A percentile compares a stretch with the other conserved stretches of the same genome.
phyloP scores from a whole-genome alignment of 2,329 filamentous ascomycete species.

The Mycocentrospora acerina region DNA sequence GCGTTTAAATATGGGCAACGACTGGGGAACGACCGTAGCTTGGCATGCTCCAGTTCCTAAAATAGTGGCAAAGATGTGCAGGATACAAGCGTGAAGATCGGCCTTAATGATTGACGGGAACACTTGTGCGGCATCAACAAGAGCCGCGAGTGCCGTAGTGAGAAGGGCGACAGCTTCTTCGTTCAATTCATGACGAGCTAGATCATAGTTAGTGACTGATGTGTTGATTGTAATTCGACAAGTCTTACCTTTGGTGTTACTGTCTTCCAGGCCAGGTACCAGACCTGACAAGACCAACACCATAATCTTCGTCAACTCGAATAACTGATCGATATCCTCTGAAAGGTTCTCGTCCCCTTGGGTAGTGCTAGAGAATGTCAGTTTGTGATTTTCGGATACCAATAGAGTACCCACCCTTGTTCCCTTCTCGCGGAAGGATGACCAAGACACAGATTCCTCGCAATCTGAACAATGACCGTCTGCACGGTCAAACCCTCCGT shows the following conservation, averaged over 20 bases:
- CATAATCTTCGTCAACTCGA: slow-evolving; percentile 94
- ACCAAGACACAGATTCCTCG: slow-evolving; percentile 81
- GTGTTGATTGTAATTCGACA: background rate
- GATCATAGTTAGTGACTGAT: slow-evolving; percentile 39
- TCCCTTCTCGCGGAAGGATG: slow-evolving; percentile 83
- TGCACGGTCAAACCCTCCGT: slow-evolving; percentile 90
- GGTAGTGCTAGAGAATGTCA: slow-evolving; percentile 24
- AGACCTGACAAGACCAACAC: slow-evolving; percentile 87
- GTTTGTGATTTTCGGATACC: background rate
- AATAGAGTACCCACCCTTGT: slow-evolving; percentile 51
- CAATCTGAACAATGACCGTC: slow-evolving; percentile 89
- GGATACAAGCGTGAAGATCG: slow-evolving; percentile 91
- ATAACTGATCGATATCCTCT: slow-evolving; percentile 96
- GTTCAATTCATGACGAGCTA: slow-evolving; percentile 74
- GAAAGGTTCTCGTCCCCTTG: slow-evolving; percentile 72
- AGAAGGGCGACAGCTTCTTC: slow-evolving; percentile 85
- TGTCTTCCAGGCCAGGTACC: slow-evolving; percentile 76
- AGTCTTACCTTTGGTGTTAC: slow-evolving; percentile 36
- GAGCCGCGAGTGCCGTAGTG: slow-evolving; percentile 75
- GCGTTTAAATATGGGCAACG: slow-evolving; percentile 85
- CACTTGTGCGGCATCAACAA: slow-evolving; percentile 92
- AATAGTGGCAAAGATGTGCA: slow-evolving; percentile 95
- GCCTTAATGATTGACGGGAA: slow-evolving; percentile 97
- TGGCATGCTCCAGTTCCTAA: slow-evolving; percentile 86
- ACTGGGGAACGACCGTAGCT: slow-evolving; percentile 82